These are phyloP conservation scores for Inosperma sp. DNA, from an alignment of 768 basidiomycete species.

Conservation along the genomic window DNA sequence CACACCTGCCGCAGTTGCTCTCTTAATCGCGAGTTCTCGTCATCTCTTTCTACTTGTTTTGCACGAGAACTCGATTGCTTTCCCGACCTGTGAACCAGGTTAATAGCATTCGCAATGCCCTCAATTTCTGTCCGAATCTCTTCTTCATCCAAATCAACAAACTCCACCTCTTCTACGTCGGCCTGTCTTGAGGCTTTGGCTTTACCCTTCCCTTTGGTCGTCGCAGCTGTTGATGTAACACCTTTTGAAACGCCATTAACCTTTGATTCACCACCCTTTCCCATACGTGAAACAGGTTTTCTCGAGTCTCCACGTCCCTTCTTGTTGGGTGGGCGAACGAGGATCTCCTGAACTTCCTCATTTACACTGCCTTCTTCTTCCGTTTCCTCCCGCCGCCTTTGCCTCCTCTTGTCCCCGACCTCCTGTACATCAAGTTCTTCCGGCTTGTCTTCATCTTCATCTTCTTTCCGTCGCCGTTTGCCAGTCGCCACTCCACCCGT, in stretches of 20 bases:
- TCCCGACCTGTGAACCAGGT: conserved; percentile 3
- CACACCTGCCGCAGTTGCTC: conserved; percentile 27
- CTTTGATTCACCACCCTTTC: background rate
- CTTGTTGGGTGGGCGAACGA: conserved; percentile 11
- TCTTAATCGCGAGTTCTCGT: conserved; percentile 15
- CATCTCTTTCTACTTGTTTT: conserved; percentile 10
- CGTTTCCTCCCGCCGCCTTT: conserved; percentile 7
- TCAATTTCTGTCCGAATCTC: conserved; percentile 18
- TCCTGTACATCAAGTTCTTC: conserved; percentile 10
- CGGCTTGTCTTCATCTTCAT: conserved; percentile 11
- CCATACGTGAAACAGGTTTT: conserved; percentile 16
- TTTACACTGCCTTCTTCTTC: conserved; percentile 16
- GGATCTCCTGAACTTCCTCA: conserved; percentile 17
- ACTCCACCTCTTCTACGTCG: conserved; percentile 15
- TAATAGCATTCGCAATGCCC: conserved; percentile 13
- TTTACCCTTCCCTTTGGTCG: conserved; percentile 16
- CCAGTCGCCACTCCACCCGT: conserved; percentile 2
- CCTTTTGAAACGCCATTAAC: background rate
- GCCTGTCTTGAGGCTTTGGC: conserved; percentile 7
- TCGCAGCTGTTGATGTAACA: conserved; percentile 3
- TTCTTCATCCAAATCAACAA: conserved; percentile 20
- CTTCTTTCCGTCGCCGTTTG: conserved; percentile 3
- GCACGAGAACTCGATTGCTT: conserved; percentile 10
- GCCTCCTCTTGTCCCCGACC: conserved; percentile 1
- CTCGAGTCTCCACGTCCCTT: conserved; percentile 18